Evolutionary conservation across 2,329 filamentous ascomycete genomes (phyloP).

Genomic region (Xylaria sp.): DNA sequence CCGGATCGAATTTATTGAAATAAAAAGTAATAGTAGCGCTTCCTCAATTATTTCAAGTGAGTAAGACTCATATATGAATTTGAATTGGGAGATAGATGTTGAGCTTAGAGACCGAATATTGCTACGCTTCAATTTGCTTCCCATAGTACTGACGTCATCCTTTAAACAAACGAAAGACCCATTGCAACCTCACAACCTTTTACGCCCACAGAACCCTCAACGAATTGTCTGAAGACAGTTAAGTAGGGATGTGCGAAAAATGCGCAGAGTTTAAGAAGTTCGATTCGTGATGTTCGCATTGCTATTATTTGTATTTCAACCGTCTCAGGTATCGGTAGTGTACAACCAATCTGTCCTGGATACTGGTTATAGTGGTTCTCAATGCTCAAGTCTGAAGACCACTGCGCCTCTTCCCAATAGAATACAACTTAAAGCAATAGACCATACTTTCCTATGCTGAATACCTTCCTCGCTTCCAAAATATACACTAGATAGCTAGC

Average conservation of each 20-base stretch:
- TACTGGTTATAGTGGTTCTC: slow-evolving; percentile 12
- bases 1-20: neutral
- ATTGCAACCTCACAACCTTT: neutral
- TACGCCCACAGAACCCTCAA: neutral
- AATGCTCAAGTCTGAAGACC: neutral
- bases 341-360: slow-evolving; percentile 35
- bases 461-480: slow-evolving; percentile 5
- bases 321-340: slow-evolving; percentile 26
- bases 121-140: neutral
- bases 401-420: neutral
- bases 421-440: slow-evolving; percentile 13
- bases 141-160: slow-evolving; percentile 17
- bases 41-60: too few species aligned
- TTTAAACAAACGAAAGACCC: neutral
- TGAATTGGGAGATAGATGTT: too few species aligned
- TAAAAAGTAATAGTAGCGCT: neutral
- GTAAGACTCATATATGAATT: too few species aligned
- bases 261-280: neutral
- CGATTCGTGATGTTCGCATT: slow-evolving; percentile 13
- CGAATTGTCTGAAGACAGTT: neutral
- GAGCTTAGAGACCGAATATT: neutral
- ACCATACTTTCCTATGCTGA: neutral
- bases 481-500: slow-evolving; percentile 20
- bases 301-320: slow-evolving; percentile 17
- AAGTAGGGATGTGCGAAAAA: neutral